phyloP scores from a whole-genome alignment of 345 rosid genomes.

The Citrus australasica region DNA sequence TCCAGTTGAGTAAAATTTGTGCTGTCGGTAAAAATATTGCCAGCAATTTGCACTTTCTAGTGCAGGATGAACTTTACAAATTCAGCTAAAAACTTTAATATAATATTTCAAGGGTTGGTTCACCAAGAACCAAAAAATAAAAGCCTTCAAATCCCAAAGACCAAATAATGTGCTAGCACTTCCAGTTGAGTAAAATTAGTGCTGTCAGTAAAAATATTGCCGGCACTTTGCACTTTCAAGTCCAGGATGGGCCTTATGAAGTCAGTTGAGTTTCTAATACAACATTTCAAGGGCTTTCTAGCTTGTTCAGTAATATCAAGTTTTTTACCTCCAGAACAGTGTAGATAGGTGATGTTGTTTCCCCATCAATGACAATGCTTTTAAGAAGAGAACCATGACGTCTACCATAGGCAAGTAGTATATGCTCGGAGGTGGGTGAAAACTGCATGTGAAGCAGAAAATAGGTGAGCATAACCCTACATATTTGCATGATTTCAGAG shows the following conservation, averaged over 20 bases:
- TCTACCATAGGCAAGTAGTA: slow-evolving; percentile 92
- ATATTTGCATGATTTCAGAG: neutral
- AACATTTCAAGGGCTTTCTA: neutral
- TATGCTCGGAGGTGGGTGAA: slow-evolving; percentile 94
- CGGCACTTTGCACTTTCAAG: neutral
- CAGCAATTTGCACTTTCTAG: neutral
- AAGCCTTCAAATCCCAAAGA: neutral
- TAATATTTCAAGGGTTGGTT: neutral
- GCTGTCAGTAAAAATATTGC: neutral
- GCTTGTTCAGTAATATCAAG: neutral
- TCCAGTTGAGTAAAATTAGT: neutral
- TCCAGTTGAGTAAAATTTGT: neutral
- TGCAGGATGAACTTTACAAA: neutral
- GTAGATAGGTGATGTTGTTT: slow-evolving; percentile 72
- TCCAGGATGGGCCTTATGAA: neutral
- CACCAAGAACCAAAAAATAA: neutral
- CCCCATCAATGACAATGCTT: slow-evolving; percentile 87
- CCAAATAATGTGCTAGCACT: neutral
- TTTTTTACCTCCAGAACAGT: slow-evolving; percentile 83
- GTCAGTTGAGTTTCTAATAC: neutral
- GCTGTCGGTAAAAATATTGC: neutral
- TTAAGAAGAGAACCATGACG: slow-evolving; percentile 91
- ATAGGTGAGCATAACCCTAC: slow-evolving; percentile 2
- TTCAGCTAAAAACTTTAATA: neutral
- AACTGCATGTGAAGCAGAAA: slow-evolving; percentile 55